A percentile compares a stretch with the other conserved stretches of the same genome.
phyloP scores from a whole-genome alignment of 73 alveolate genomes.

The Paramecium sexaurelia region DNA sequence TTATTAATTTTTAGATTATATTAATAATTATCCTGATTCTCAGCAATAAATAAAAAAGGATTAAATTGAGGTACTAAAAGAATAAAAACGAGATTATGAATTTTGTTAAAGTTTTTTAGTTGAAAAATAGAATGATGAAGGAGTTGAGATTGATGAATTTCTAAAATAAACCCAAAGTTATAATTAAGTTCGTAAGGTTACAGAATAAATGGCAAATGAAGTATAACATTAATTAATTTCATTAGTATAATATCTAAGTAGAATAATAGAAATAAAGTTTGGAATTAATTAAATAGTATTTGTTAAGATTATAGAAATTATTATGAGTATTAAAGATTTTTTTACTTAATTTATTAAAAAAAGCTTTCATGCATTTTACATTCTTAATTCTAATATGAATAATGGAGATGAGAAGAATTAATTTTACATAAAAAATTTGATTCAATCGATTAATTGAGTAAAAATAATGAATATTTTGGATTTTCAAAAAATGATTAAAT shows the following conservation, averaged over 20 bases:
- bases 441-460: not conserved
- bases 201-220: not conserved
- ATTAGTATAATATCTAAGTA: not conserved
- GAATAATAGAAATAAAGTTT: not conserved
- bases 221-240: not conserved
- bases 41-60: not conserved
- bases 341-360: too few relatives aligned
- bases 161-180: not conserved
- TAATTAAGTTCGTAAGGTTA: not conserved
- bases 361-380: too few relatives aligned
- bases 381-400: too few relatives aligned
- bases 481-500: too few relatives aligned
- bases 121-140: not conserved
- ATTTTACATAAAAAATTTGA: not conserved
- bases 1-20: not conserved
- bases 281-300: not conserved
- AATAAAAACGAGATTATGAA: not conserved
- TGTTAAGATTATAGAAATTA: not conserved
- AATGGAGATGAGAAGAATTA: not conserved
- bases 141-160: not conserved
- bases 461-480: too few relatives aligned
- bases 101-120: not conserved
- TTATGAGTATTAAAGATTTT: not conserved
- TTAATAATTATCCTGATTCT: not conserved
- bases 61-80: not conserved